phyloP scores from a whole-genome alignment of 1,139 yeast genomes.

The Hyphopichia buzzinii region DNA sequence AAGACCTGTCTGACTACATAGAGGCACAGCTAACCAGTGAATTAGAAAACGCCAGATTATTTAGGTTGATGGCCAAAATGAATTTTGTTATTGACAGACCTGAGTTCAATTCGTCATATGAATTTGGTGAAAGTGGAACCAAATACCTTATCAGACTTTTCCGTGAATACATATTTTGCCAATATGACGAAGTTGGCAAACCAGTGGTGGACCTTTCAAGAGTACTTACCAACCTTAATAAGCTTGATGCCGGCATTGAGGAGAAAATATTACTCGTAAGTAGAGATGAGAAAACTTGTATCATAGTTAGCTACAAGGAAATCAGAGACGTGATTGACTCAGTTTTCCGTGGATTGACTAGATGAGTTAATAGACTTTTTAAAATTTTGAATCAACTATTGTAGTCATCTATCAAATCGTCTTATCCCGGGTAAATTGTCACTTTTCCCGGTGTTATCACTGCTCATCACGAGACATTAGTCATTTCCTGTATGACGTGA shows the following conservation, averaged over 20 bases:
- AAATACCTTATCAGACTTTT: constrained; percentile 75
- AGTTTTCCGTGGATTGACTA: constrained; percentile 40
- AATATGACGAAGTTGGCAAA: constrained; percentile 70
- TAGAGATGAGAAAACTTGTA: constrained; percentile 77
- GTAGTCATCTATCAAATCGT: too few species aligned
- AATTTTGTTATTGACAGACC: constrained; percentile 79
- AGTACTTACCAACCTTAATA: constrained; percentile 75
- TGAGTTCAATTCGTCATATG: constrained; percentile 53
- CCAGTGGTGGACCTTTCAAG: constrained; percentile 82
- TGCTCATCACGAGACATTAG: not conserved
- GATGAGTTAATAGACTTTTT: too few species aligned
- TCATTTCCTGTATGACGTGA: not conserved
- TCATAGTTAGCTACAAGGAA: constrained; percentile 78
- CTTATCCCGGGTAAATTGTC: too few species aligned
- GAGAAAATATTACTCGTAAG: constrained; percentile 79
- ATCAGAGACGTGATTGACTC: constrained; percentile 71
- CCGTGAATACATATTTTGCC: constrained; percentile 84
- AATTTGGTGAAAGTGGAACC: constrained; percentile 76
- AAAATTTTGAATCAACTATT: too few species aligned
- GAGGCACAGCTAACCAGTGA: constrained; percentile 71
- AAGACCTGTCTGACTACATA: constrained; percentile 58
- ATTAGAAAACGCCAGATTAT: constrained; percentile 84
- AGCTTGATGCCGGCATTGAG: constrained; percentile 88
- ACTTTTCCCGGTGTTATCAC: too few species aligned
- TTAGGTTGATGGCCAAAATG: constrained; percentile 76